Evolutionary conservation across 805 yeast genomes (phyloP).

Genomic region (Zygosaccharomyces siamensis): DNA sequence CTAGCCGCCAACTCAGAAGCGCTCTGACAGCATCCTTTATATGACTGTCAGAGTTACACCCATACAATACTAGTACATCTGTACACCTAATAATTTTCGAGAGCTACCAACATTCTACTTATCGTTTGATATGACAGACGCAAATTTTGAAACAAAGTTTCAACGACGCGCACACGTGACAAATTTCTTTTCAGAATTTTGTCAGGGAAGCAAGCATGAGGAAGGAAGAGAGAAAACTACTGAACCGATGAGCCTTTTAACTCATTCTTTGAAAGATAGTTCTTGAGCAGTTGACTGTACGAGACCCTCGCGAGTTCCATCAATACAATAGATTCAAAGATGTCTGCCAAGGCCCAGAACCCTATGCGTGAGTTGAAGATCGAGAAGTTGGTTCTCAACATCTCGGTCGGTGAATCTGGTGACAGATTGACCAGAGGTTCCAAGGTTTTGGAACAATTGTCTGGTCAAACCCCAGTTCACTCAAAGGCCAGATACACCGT

Average conservation of each 20-base stretch:
- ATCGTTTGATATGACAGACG: not conserved
- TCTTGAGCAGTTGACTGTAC: not conserved
- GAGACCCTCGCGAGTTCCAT: conserved; percentile 2
- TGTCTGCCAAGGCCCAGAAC: conserved; percentile 68
- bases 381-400: conserved; percentile 99
- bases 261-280: not conserved
- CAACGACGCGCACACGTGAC: not conserved
- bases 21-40: no score
- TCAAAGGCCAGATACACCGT: conserved; percentile 99
- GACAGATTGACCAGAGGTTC: conserved; percentile 99
- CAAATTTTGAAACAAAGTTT: not conserved
- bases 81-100: not conserved
- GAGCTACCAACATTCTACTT: not conserved
- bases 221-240: not conserved
- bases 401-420: conserved; percentile 99
- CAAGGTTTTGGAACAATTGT: conserved; percentile 98
- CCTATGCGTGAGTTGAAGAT: conserved; percentile 98
- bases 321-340: conserved; percentile 26
- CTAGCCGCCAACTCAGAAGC: no score
- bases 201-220: not conserved
- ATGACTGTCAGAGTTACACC: no score
- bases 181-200: not conserved
- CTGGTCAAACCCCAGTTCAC: conserved; percentile 99
- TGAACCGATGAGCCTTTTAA: conserved; percentile 2
- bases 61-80: no score